phyloP scores from a whole-genome alignment of 148 eudicot species.

The Fagopyrum esculentum region DNA sequence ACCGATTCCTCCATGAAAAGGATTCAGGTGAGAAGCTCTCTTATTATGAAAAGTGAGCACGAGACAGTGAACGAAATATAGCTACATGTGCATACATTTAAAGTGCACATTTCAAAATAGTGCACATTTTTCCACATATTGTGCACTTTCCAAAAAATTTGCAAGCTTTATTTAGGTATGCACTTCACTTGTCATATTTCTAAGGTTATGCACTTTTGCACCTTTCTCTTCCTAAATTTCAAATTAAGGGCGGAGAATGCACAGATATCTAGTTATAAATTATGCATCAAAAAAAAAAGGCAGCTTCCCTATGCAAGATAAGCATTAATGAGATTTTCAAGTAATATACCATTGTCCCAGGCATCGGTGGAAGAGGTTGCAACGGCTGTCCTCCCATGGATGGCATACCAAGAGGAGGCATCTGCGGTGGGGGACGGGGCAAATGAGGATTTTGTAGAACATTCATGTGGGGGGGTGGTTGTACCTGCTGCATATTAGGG shows the following conservation, averaged over 20 bases:
- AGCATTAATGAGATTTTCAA: not conserved
- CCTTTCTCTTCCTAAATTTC: not conserved
- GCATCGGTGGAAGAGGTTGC: slow-evolving; percentile 29
- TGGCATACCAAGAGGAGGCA: slow-evolving; percentile 46
- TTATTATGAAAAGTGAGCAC: too few species aligned
- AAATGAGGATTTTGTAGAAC: slow-evolving; percentile 59
- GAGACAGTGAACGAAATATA: too few species aligned
- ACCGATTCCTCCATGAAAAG: not conserved
- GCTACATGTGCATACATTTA: too few species aligned
- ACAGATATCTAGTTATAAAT: not conserved
- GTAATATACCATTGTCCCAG: slow-evolving; percentile 49
- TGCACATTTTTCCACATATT: too few species aligned
- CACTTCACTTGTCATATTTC: too few species aligned
- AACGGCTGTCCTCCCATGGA: slow-evolving; percentile 24
- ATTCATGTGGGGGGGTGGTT: slow-evolving; percentile 70
- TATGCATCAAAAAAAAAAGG: not conserved
- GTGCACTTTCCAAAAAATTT: too few species aligned
- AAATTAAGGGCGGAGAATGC: not conserved
- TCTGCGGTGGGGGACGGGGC: slow-evolving; percentile 71
- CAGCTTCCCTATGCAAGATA: not conserved
- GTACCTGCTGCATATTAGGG: slow-evolving; percentile 67
- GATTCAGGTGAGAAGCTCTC: too few species aligned
- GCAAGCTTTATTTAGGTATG: too few species aligned
- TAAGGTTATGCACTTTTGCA: not conserved
- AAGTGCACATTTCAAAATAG: too few species aligned